phyloP scores from a whole-genome alignment of 1,139 yeast species.

The Suhomyces bolitotheri region DNA sequence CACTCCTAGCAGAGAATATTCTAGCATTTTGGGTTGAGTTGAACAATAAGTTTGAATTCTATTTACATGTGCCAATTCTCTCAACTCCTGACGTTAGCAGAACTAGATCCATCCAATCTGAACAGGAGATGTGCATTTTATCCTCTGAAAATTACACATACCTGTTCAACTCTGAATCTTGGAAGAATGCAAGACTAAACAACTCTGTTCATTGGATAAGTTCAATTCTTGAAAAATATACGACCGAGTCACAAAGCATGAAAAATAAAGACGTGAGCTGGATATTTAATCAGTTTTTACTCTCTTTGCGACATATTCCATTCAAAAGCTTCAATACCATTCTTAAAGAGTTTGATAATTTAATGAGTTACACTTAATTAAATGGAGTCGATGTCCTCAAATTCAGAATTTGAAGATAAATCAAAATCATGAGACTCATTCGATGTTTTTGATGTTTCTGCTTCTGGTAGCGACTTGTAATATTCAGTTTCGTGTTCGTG shows the following conservation, averaged over 20 bases:
- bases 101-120: not conserved
- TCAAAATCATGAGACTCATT: slow-evolving; percentile 18
- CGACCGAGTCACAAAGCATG: not conserved
- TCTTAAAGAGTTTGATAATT: slow-evolving; percentile 2
- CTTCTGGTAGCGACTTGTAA: no score
- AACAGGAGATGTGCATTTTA: slow-evolving; percentile 25
- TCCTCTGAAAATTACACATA: slow-evolving; percentile 22
- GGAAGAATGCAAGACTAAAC: not conserved
- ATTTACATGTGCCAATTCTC: slow-evolving; percentile 33
- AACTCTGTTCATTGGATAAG: slow-evolving; percentile 1
- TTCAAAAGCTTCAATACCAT: not conserved
- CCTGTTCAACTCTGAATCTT: slow-evolving; percentile 9
- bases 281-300: not conserved
- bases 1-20: slow-evolving; percentile 32
- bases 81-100: slow-evolving; percentile 25
- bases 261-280: not conserved
- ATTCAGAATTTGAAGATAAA: slow-evolving; percentile 19
- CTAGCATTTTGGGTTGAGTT: slow-evolving; percentile 33
- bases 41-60: slow-evolving; percentile 18
- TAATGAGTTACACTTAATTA: not conserved
- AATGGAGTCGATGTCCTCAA: slow-evolving; percentile 18
- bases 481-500: not conserved
- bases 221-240: not conserved
- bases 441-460: slow-evolving; percentile 1
- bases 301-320: not conserved